phyloP scores from a whole-genome alignment of 2,329 filamentous ascomycete species.

The Paecilomyces dactylethromorphus region DNA sequence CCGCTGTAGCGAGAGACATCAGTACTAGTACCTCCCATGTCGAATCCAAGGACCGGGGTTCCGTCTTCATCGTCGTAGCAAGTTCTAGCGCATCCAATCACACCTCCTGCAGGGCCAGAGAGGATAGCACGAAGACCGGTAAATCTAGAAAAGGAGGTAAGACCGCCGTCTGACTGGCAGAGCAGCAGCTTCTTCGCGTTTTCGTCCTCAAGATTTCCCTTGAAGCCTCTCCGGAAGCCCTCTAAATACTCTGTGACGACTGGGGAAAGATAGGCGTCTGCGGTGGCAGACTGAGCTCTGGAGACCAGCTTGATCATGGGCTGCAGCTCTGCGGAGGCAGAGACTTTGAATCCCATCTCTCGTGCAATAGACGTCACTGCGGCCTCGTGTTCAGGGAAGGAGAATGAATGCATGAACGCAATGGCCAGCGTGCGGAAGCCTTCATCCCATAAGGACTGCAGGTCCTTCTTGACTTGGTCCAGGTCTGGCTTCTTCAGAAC shows the following conservation, averaged over 20 bases:
- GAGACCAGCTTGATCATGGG: conserved; percentile 73
- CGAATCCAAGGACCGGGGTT: conserved; percentile 83
- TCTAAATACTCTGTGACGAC: conserved; percentile 64
- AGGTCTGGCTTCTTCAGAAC: conserved; percentile 55
- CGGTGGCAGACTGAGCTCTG: conserved; percentile 64
- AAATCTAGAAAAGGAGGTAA: conserved; percentile 51
- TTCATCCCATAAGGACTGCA: conserved; percentile 45
- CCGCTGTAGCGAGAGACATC: conserved; percentile 82
- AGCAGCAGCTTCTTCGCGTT: conserved; percentile 68
- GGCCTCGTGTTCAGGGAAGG: conserved; percentile 74
- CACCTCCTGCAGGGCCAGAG: conserved; percentile 80
- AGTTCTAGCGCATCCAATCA: conserved; percentile 86
- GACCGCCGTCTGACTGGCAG: conserved; percentile 73
- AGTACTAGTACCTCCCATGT: conserved; percentile 90
- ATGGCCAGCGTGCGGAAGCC: conserved; percentile 31
- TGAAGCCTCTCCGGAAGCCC: conserved; percentile 54
- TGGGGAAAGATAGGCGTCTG: conserved; percentile 68
- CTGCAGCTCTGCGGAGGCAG: conserved; percentile 68
- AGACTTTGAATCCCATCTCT: conserved; percentile 71
- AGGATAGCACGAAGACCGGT: conserved; percentile 78
- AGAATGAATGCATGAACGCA: conserved; percentile 73
- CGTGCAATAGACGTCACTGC: conserved; percentile 65
- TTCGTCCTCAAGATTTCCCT: conserved; percentile 64
- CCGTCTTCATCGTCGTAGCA: conserved; percentile 75
- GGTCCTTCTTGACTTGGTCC: conserved; percentile 46